Conservation (phyloP, 257 asterid genomes). For the Petunia secreta region DNA sequence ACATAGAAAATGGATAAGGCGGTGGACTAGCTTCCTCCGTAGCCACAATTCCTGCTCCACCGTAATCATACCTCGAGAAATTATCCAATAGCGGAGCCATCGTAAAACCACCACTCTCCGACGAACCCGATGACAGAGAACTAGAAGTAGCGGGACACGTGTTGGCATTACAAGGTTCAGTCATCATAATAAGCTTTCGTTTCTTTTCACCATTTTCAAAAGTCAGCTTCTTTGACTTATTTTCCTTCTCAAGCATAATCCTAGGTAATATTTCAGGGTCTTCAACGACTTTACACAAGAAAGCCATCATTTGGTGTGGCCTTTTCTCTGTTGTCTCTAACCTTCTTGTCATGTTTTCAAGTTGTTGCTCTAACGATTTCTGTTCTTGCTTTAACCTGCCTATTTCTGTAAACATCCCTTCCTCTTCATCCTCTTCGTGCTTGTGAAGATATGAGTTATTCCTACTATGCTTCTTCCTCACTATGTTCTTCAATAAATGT, state of each 20-base stretch:
- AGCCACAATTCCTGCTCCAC: conserved; percentile 20
- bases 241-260: conserved; percentile 59
- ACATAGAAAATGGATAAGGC: conserved; percentile 33
- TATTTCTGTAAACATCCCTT: conserved; percentile 44
- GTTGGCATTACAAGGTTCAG: background rate
- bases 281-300: conserved; percentile 68
- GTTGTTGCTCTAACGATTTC: conserved; percentile 55
- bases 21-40: conserved; percentile 47
- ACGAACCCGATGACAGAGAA: conserved; percentile 35
- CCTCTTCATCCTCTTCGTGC: conserved; percentile 48
- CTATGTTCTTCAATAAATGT: conserved; percentile 68
- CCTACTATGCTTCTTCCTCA: conserved; percentile 49
- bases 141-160: conserved; percentile 20
- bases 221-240: conserved; percentile 26
- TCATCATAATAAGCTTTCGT: conserved; percentile 36
- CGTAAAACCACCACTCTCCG: conserved; percentile 29
- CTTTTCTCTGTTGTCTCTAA: conserved; percentile 83
- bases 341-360: conserved; percentile 70
- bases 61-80: conserved; percentile 18
- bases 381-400: conserved; percentile 68
- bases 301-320: conserved; percentile 90
- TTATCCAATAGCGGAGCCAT: conserved; percentile 26
- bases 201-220: conserved; percentile 46
- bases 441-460: background rate
- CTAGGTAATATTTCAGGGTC: conserved; percentile 70